Percentiles rank a stretch among this genome's conserved stretches.
Evolutionary conservation across 1,139 yeast genomes (phyloP).

Genomic region (Blastobotrys apis): DNA sequence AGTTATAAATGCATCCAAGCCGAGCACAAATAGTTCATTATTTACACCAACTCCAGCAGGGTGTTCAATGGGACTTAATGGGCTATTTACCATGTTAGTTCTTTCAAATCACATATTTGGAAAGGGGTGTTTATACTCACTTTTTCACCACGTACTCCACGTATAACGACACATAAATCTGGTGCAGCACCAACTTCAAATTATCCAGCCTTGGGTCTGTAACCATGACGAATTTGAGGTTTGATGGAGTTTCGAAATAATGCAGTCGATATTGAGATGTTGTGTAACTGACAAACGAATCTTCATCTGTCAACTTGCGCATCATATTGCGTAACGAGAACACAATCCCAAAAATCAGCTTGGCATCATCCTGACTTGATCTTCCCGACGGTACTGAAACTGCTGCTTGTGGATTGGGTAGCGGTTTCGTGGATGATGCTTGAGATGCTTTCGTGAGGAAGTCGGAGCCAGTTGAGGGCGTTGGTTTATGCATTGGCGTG

Average conservation of each 20-base stretch:
- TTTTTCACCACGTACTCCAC: constrained; percentile 68
- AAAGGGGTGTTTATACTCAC: too few species aligned
- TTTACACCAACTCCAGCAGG: constrained; percentile 35
- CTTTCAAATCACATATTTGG: background rate
- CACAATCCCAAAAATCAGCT: constrained; percentile 81
- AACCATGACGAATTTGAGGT: constrained; percentile 67
- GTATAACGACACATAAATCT: constrained; percentile 64
- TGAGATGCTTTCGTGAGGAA: constrained; percentile 14
- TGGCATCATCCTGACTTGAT: constrained; percentile 50
- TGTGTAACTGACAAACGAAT: constrained; percentile 58
- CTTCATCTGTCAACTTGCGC: constrained; percentile 53
- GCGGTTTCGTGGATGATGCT: too few species aligned
- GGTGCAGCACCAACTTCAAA: constrained; percentile 56
- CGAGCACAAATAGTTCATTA: constrained; percentile 39
- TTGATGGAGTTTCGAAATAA: constrained; percentile 72
- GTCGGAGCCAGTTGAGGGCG: constrained; percentile 11
- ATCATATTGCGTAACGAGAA: constrained; percentile 76
- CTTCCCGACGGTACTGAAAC: constrained; percentile 6
- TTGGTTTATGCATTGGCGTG: constrained; percentile 13
- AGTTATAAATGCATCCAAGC: constrained; percentile 38
- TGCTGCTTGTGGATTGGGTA: too few species aligned
- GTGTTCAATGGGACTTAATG: constrained; percentile 37
- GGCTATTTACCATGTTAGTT: constrained; percentile 21
- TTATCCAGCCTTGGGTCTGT: constrained; percentile 65
- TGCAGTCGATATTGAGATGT: constrained; percentile 78